phyloP scores from a whole-genome alignment of 2,329 filamentous ascomycete species.

The Colletotrichum sp. region DNA sequence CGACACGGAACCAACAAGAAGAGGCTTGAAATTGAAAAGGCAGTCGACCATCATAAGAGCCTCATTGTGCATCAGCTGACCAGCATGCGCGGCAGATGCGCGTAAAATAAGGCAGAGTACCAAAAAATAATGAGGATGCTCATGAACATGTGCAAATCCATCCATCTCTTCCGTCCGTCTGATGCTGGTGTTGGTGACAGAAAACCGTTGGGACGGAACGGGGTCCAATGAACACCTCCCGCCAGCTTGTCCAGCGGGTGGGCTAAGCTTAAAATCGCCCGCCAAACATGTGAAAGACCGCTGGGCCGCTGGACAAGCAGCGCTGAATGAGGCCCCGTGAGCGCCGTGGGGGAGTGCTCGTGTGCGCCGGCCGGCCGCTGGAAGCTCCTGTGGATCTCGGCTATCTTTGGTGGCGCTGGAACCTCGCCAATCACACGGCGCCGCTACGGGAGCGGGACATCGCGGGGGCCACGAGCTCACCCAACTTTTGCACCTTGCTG shows the following conservation, averaged over 20 bases:
- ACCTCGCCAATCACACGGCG: slow-evolving; percentile 20
- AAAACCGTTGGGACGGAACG: slow-evolving; percentile 16
- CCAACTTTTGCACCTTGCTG: not conserved
- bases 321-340: slow-evolving; percentile 1
- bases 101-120: not conserved
- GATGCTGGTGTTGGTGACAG: slow-evolving; percentile 1
- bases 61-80: not conserved
- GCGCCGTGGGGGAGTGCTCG: not conserved
- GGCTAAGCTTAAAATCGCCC: not conserved
- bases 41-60: not conserved
- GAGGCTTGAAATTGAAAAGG: not conserved
- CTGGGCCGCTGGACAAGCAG: not conserved
- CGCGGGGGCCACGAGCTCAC: not conserved
- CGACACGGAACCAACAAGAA: not conserved
- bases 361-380: slow-evolving; percentile 14
- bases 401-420: slow-evolving; percentile 18
- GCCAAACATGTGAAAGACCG: slow-evolving; percentile 3
- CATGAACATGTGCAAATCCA: slow-evolving; percentile 9
- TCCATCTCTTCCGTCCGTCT: not conserved
- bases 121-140: not conserved
- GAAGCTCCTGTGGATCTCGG: slow-evolving; percentile 18
- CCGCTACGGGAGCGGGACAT: slow-evolving; percentile 18
- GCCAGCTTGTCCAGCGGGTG: not conserved
- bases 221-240: not conserved
- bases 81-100: not conserved